A percentile compares a stretch with the other conserved stretches of the same genome.
Evolutionary conservation across 352 stramenopile genomes (phyloP).

Genomic region (Pythium myriotylum): DNA sequence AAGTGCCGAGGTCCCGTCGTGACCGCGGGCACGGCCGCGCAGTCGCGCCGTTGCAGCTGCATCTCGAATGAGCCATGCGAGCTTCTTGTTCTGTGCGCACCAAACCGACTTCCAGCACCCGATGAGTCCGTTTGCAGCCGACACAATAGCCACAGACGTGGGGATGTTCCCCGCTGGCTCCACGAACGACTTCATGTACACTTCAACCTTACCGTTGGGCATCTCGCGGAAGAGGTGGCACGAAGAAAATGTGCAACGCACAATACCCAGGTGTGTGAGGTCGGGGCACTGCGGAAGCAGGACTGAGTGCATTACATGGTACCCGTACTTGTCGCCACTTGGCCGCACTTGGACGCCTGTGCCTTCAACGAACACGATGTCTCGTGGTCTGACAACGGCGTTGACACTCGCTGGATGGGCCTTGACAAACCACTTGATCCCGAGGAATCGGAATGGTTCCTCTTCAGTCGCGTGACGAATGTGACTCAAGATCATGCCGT

Average conservation of each 20-base stretch:
- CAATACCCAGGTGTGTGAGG: slow-evolving; percentile 7
- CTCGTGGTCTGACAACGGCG: slow-evolving; percentile 35
- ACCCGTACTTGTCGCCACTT: slow-evolving; percentile 46
- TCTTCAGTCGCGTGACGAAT: slow-evolving; percentile 39
- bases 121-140: slow-evolving; percentile 25
- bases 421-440: slow-evolving; percentile 35
- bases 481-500: slow-evolving; percentile 47
- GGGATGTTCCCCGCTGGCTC: slow-evolving; percentile 24
- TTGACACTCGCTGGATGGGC: slow-evolving; percentile 7
- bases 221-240: slow-evolving; percentile 21
- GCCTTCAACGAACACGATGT: slow-evolving; percentile 53
- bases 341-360: slow-evolving; percentile 37
- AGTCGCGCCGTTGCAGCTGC: slow-evolving; percentile 1
- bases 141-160: slow-evolving; percentile 21
- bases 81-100: slow-evolving; percentile 41
- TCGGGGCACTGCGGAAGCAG: slow-evolving; percentile 23
- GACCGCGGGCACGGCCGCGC: slow-evolving; percentile 36
- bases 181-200: slow-evolving; percentile 32
- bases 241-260: slow-evolving; percentile 15
- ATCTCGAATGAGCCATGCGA: slow-evolving; percentile 26
- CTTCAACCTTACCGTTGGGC: slow-evolving; percentile 27
- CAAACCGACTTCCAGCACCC: slow-evolving; percentile 29
- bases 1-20: slow-evolving; percentile 22
- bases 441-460: slow-evolving; percentile 28
- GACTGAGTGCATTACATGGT: slow-evolving; percentile 43